Percentiles rank a stretch among this genome's conserved stretches.
phyloP scores from a whole-genome alignment of 495 filamentous ascomycete species.

The Aspergillus avenaceus region DNA sequence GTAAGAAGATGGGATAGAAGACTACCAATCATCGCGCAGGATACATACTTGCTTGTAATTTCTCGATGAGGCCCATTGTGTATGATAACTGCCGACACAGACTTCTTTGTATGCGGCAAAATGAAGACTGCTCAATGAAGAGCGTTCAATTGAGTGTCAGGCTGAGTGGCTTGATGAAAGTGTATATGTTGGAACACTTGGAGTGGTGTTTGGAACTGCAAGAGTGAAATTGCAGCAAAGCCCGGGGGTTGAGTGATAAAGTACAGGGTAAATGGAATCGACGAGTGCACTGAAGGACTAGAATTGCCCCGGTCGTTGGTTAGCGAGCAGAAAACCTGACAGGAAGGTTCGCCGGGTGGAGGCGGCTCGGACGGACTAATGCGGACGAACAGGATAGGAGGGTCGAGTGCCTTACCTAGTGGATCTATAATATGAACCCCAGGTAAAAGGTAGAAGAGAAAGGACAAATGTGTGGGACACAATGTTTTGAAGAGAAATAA shows the following conservation, averaged over 20 bases:
- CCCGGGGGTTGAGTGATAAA: too few relatives aligned
- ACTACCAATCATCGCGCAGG: neutral
- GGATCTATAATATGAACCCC: neutral
- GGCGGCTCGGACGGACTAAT: neutral
- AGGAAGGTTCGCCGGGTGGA: neutral
- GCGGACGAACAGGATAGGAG: neutral
- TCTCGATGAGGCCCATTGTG: conserved; percentile 54
- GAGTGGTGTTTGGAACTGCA: too few relatives aligned
- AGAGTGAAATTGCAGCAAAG: too few relatives aligned
- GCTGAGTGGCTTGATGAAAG: too few relatives aligned
- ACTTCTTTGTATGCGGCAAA: too few relatives aligned
- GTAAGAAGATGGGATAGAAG: neutral
- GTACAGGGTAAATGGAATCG: neutral
- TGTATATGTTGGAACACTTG: too few relatives aligned
- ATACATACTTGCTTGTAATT: conserved; percentile 51
- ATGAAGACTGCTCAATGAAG: neutral
- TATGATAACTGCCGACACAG: too few relatives aligned
- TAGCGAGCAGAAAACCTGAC: neutral
- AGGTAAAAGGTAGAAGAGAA: neutral
- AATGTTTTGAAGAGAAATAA: neutral
- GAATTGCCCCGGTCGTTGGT: neutral
- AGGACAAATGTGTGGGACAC: neutral
- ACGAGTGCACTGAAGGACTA: neutral
- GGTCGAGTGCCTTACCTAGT: neutral
- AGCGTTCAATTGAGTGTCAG: neutral